These are phyloP conservation scores for Mycotypha africana DNA, from an alignment of 371 early-diverging fungal genomes.

Conservation along the genomic window DNA sequence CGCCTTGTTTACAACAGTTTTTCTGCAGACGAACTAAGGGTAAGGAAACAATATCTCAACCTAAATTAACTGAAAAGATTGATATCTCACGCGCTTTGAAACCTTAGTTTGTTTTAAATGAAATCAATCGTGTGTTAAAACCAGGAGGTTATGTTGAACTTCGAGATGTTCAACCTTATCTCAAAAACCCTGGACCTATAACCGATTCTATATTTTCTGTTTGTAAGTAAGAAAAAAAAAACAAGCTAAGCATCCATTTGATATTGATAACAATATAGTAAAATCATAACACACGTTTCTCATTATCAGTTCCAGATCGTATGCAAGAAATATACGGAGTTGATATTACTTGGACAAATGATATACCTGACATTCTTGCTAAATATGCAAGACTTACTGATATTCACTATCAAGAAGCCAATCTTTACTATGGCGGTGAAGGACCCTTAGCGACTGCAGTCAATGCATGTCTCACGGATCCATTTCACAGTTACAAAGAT, in stretches of 20 bases:
- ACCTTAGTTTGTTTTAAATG: constrained; percentile 15
- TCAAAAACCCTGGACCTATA: constrained; percentile 46
- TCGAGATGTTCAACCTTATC: constrained; percentile 45
- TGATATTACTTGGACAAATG: constrained; percentile 24
- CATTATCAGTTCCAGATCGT: neutral
- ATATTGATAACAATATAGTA: neutral
- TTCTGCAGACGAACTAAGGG: constrained; percentile 22
- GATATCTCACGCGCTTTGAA: too few relatives aligned
- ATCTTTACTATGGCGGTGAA: constrained; percentile 15
- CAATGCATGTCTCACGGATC: constrained; percentile 7
- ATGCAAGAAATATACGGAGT: constrained; percentile 12
- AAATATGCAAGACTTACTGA: constrained; percentile 21
- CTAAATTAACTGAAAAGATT: too few relatives aligned
- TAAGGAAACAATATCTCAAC: constrained; percentile 14
- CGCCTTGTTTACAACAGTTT: constrained; percentile 36
- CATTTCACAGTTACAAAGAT: constrained; percentile 5
- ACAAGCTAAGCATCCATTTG: neutral
- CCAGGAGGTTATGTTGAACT: constrained; percentile 54
- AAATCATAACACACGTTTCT: neutral
- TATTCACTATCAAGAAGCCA: constrained; percentile 25
- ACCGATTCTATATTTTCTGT: constrained; percentile 19
- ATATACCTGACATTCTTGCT: constrained; percentile 15
- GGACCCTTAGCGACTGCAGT: constrained; percentile 11
- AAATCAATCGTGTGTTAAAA: constrained; percentile 38
- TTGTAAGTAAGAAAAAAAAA: neutral